Base-by-base conservation (phyloP, 2,329 filamentous ascomycete genomes). In the Phoma sp. region DNA sequence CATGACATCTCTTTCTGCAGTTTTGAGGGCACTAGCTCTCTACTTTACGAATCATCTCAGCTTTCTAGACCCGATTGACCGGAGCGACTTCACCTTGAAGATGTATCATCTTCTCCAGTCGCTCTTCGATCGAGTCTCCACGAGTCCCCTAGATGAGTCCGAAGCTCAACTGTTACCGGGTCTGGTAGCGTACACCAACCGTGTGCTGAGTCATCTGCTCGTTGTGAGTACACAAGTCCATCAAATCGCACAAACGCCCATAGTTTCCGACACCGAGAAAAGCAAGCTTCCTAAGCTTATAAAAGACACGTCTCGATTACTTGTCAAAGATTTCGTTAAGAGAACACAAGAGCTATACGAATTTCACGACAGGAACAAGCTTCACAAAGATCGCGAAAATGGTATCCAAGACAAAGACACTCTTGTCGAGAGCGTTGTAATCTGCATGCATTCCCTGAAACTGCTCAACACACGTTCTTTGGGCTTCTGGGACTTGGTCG, bases 1-100 rank as follows among this genome's bases (percentile, higher is more conserved):
- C 10, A n/a, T 68, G 15, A 25, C 38, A 21, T 48, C 55, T 19
- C 35, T 60, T 4, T 58, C 64, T n/a, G 51, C 39, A 2, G 57
- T 78, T 31, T 61, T 80, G n/a, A 75, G 81, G 48, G 78, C 78
- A 12, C 52, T 84, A 21, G 72, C 84, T 27, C 71, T 70, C 22
- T 87, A 85, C 58, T 63, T 81, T 37, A 80, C 80, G 8, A 73
- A 77, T 4, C 74, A 74, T 37, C 63, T 87, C 2, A 76, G 76
- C 37, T 86, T 86, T 59, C 73, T 79, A 27, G 84, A 87, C 63
- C 74, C 80, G 0, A 73, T 85, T 17, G 84, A 86, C 64, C 79
- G 84, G 17, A 69, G 63, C 24, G 68, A 73, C 4, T 85, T 81
- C 60, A 71, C 81, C 4, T 62, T 69, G 17, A 77, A 76, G 51